Evolutionary conservation across 2,329 filamentous ascomycete species (phyloP).

Genomic region (Dactylellina haptotyla): DNA sequence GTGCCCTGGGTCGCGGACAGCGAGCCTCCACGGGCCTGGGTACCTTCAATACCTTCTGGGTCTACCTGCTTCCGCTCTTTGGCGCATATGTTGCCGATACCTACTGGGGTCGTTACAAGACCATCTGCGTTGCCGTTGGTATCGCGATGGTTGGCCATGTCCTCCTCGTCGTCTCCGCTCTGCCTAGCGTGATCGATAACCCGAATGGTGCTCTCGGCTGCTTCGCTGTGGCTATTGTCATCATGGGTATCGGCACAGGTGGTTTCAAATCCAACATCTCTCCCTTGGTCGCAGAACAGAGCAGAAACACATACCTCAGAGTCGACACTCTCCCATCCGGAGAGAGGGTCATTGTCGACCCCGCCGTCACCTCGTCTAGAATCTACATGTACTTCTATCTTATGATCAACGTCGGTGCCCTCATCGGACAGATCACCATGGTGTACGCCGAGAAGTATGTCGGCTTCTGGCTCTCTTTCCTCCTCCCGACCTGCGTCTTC

Average conservation of each 20-base stretch:
- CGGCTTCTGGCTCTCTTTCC: slow-evolving; percentile 77
- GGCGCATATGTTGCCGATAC: slow-evolving; percentile 74
- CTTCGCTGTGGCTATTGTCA: slow-evolving; percentile 70
- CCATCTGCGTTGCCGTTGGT: slow-evolving; percentile 73
- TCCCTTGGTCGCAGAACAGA: slow-evolving; percentile 76
- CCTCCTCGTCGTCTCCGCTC: slow-evolving; percentile 73
- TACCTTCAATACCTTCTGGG: slow-evolving; percentile 72
- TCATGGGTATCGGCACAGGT: slow-evolving; percentile 79
- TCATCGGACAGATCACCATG: slow-evolving; percentile 69
- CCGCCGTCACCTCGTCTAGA: slow-evolving; percentile 73
- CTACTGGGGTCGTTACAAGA: slow-evolving; percentile 75
- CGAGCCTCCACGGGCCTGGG: slow-evolving; percentile 67
- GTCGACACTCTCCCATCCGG: slow-evolving; percentile 69
- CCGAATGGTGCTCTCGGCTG: slow-evolving; percentile 70
- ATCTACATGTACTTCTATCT: slow-evolving; percentile 78
- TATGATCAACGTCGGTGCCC: slow-evolving; percentile 74
- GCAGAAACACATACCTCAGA: slow-evolving; percentile 69
- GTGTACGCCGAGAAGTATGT: slow-evolving; percentile 80
- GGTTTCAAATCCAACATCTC: slow-evolving; percentile 85
- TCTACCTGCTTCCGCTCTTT: slow-evolving; percentile 70
- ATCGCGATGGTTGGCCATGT: slow-evolving; percentile 74
- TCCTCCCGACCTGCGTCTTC: slow-evolving; percentile 75
- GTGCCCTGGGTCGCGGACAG: slow-evolving; percentile 71
- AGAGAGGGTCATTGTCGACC: slow-evolving; percentile 76
- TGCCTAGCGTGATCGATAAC: slow-evolving; percentile 71